Evolutionary conservation across 1,139 yeast genomes (phyloP), one percentile per base, ranked within the genome.

Genomic region (Kurtzmaniella natalensis): DNA sequence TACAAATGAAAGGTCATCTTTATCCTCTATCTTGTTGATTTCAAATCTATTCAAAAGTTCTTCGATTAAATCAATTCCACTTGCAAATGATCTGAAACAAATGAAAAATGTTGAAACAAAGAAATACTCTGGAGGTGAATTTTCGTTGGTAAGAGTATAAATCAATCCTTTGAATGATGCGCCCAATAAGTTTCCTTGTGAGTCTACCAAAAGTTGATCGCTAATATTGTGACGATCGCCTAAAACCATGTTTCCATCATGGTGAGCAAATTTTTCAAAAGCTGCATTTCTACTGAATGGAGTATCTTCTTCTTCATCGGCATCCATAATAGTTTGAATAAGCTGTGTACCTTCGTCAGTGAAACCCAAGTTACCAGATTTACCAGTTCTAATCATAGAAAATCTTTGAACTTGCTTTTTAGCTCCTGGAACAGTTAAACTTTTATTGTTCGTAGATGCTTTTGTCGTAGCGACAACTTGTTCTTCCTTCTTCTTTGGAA

Each of bases 141-240:
- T 58, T 51, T 85, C 95, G 53, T 84, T 81, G 0, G 95, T 86
- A 35, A 87, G 59, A 17, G 85, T 65, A 47, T 70, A 75, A 3
- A 88, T 77, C 37, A 87, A 64, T 0, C 89, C 89, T 46, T 79
- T 78, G 47, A 87, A 76, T 0, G 95, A 81, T 1, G 89, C 89
- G 4, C 95, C 95, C 30, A 83, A 58, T 24, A 87, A 56, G 35
- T 69, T 70, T 0, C 82, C 82, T 24, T 69, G 53, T 5, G 50
- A 50, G 37, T 71, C 76, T 18, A 73, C 64, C 31, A 75, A 50
- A 19, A 76, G 56, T 46, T 76, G 81, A 34, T 68, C 63, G 19
- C 64, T 66, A 31, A 56, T 47, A 18, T 51, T 40, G 11, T 39
- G 39, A 6, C 35, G 28, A 3, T 32, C 33, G 23, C 43, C 46